Evolutionary conservation across 345 rosid genomes (phyloP), one percentile per base, ranked within the genome.

Genomic region (Citrus medica): DNA sequence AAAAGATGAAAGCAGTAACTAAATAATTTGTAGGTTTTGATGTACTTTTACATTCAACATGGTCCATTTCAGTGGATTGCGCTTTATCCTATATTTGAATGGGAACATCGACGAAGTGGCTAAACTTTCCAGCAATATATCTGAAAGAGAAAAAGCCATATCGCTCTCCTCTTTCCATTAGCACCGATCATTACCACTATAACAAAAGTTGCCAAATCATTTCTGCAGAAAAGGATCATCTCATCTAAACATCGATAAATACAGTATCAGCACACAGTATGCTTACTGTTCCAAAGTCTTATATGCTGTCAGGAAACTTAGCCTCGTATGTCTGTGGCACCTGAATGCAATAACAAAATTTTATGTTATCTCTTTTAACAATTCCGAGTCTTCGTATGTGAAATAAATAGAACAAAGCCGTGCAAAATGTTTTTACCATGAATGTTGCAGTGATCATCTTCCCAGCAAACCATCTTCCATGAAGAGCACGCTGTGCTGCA

Each of bases 401-500:
- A 38, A 28, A 46, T 61, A 37, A 24, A 74, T 35, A 17, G 59
- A 64, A 37, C 5, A 67, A n/a, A 74, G 3, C 37, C 32, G 51
- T 9, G 25, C 33, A 35, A 75, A 58, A 71, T 72, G 32, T 24
- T 48, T 28, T 63, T 82, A 93, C 99, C 92, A 94, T 90, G 86
- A 80, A 97, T n/a, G 92, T 85, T 7, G 98, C 99, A 7, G 97
- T 92, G 66, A 94, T 97, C 98, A 94, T 92, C 84, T 94, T 93
- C 70, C 96, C 98, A 3, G 99, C 99, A 85, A 97, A 97, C 98
- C 99, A 97, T 85, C 99, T 86, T 32, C 98, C 98, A 70, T 97
- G 99, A 35, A 97, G 92, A 6, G 96, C 93, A 16, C 85, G 92
- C 55, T 92, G 99, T 0, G 98, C 98, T n/a, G 71, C 83, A 30